phyloP scores from a whole-genome alignment of 2,329 filamentous ascomycete genomes.

The Beauveria australis region DNA sequence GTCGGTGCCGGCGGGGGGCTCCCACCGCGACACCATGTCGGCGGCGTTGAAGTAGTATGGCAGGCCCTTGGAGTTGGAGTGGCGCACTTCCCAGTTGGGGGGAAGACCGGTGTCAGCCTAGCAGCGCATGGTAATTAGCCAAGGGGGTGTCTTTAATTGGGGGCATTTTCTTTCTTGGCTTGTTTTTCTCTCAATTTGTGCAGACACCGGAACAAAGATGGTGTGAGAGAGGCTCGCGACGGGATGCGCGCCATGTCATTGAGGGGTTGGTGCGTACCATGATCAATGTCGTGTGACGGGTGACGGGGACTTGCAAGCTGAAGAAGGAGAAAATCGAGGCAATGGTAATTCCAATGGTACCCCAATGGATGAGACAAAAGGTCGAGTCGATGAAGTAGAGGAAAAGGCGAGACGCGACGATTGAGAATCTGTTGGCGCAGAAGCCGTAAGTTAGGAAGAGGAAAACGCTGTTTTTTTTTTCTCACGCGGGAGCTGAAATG shows the following conservation, averaged over 20 bases:
- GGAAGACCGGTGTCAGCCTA: conserved; percentile 74
- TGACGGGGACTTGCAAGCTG: too few species aligned
- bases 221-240: too few species aligned
- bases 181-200: too few species aligned
- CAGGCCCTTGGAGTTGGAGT: conserved; percentile 96
- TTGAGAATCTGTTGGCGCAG: neutral
- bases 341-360: too few species aligned
- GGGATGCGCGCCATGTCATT: too few species aligned
- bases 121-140: neutral
- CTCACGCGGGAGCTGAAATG: neutral
- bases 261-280: neutral
- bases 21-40: conserved; percentile 89
- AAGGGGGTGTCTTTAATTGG: neutral
- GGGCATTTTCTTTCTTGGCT: neutral
- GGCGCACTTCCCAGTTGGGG: conserved; percentile 86
- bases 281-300: neutral
- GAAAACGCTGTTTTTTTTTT: too few species aligned
- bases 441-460: neutral
- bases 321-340: too few species aligned
- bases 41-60: conserved; percentile 95
- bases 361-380: neutral
- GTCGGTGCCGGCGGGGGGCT: conserved; percentile 81
- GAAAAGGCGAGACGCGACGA: neutral
- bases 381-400: neutral
- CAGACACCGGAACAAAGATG: too few species aligned